phyloP scores from a whole-genome alignment of 106 monocot species.

The Apostasia shenzhenica region DNA sequence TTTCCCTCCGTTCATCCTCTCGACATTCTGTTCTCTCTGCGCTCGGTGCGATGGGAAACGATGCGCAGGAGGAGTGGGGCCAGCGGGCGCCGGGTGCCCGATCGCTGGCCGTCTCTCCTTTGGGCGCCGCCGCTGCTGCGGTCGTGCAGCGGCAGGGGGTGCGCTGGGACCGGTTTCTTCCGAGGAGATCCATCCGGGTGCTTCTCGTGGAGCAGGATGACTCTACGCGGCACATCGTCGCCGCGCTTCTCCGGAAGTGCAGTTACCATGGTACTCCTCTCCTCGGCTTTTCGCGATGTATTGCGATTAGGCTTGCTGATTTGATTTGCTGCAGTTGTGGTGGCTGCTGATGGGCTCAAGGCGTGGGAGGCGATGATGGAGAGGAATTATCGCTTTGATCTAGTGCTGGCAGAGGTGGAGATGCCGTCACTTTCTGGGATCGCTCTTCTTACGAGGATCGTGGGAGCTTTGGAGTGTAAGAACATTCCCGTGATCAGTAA shows the following conservation, averaged over 20 bases:
- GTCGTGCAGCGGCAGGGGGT: constrained; percentile 11
- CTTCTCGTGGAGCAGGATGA: constrained; percentile 64
- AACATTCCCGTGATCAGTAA: constrained; percentile 83
- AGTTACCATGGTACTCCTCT: constrained; percentile 32
- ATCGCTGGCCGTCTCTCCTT: not conserved
- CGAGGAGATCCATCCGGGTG: constrained; percentile 36
- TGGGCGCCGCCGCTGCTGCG: not conserved
- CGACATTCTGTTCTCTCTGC: not conserved
- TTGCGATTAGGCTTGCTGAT: not conserved
- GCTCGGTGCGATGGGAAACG: constrained; percentile 3
- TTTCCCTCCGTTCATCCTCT: not conserved
- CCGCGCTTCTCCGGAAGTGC: constrained; percentile 57
- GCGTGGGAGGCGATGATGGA: constrained; percentile 78
- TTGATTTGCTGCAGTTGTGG: constrained; percentile 35
- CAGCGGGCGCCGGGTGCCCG: not conserved
- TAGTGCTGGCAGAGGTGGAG: constrained; percentile 70
- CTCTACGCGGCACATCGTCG: constrained; percentile 53
- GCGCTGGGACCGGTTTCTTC: constrained; percentile 51
- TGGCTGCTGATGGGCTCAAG: constrained; percentile 71
- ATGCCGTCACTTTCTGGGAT: constrained; percentile 71
- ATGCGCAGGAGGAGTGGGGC: not conserved
- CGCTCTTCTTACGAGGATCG: constrained; percentile 46
- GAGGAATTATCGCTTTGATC: constrained; percentile 49
- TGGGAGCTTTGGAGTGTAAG: constrained; percentile 51
- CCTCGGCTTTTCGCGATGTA: not conserved